These are phyloP conservation scores for Exobasidium rhododendri DNA, from an alignment of 1,284 basidiomycete genomes.

Conservation along the genomic window DNA sequence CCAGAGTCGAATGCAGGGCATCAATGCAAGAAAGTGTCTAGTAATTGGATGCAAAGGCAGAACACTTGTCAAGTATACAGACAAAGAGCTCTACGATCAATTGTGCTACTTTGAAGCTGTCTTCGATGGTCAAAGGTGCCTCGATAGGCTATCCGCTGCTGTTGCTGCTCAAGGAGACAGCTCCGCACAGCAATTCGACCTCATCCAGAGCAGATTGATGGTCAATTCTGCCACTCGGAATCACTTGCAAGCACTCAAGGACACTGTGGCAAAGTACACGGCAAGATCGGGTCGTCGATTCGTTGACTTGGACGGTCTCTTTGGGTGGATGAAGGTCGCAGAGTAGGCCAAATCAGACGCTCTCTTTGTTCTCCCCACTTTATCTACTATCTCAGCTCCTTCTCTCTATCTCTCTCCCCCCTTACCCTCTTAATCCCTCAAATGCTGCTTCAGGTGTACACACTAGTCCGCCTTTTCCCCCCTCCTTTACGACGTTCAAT, in stretches of 20 bases:
- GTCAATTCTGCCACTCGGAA: background rate
- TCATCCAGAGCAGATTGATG: slow-evolving; percentile 8
- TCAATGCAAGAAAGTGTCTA: slow-evolving; percentile 68
- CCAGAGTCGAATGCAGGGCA: slow-evolving; percentile 82
- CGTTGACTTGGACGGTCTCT: slow-evolving; percentile 46
- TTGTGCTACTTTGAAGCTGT: slow-evolving; percentile 45
- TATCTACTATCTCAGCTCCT: background rate
- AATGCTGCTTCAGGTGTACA: too few relatives aligned
- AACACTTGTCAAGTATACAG: slow-evolving; percentile 30
- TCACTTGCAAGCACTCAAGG: background rate
- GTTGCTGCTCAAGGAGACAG: slow-evolving; percentile 17
- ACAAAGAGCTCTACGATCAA: slow-evolving; percentile 52
- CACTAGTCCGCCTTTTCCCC: too few relatives aligned
- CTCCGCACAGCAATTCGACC: slow-evolving; percentile 1
- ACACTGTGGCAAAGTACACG: slow-evolving; percentile 41
- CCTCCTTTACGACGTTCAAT: too few relatives aligned
- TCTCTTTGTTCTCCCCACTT: too few relatives aligned
- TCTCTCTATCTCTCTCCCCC: background rate
- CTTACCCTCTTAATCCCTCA: background rate
- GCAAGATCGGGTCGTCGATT: slow-evolving; percentile 44
- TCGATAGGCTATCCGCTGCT: slow-evolving; percentile 17
- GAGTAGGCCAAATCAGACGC: background rate
- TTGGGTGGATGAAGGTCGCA: slow-evolving; percentile 19
- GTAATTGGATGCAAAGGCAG: slow-evolving; percentile 39
- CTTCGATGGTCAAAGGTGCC: slow-evolving; percentile 27